phyloP scores from a whole-genome alignment of 768 basidiomycete species.

The Cystofilobasidium macerans region DNA sequence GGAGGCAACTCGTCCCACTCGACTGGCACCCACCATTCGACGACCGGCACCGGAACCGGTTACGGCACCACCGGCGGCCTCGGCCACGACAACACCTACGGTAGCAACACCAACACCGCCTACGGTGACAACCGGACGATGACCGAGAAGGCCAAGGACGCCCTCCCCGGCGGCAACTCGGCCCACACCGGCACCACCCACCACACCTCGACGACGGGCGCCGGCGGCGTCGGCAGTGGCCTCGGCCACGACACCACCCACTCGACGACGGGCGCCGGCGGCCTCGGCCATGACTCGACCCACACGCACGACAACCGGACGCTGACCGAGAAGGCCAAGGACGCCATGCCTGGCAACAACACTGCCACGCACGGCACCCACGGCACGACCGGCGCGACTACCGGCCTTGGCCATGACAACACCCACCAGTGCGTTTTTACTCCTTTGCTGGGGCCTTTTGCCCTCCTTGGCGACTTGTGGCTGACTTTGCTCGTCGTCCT shows the following conservation, averaged over 20 bases:
- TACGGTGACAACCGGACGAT: too few relatives aligned
- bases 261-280: neutral
- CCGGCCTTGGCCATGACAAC: too few relatives aligned
- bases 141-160: neutral
- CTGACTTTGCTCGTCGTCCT: too few relatives aligned
- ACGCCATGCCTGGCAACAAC: neutral
- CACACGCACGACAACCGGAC: too few relatives aligned
- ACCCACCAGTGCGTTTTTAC: too few relatives aligned
- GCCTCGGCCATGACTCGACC: neutral
- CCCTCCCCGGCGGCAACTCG: neutral
- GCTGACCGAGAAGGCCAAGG: neutral
- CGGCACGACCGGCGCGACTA: neutral
- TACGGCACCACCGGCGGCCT: neutral
- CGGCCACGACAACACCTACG: neutral
- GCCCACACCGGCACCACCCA: too few relatives aligned
- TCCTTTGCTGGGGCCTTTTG: too few relatives aligned
- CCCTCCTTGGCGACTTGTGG: too few relatives aligned
- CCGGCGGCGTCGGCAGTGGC: neutral
- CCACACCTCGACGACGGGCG: neutral
- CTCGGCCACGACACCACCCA: too few relatives aligned
- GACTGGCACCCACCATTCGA: neutral
- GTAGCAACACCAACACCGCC: neutral
- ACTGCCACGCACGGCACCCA: neutral
- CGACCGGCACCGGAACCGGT: too few relatives aligned
- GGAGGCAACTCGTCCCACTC: neutral